Conservation (phyloP, 495 filamentous ascomycete genomes). For the Parathielavia appendiculata region DNA sequence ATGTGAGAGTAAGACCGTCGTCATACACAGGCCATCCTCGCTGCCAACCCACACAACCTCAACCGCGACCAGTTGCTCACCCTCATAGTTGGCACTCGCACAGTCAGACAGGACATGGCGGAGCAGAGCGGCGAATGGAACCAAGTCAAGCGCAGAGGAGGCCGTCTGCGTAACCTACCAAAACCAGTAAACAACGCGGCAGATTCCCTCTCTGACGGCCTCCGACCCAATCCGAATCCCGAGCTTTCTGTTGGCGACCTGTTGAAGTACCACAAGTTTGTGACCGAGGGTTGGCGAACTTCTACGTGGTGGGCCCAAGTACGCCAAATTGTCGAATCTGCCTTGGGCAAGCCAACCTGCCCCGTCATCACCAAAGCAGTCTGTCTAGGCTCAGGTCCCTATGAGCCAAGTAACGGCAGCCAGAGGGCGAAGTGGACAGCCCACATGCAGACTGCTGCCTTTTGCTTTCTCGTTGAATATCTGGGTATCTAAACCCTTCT, state of each 20-base stretch:
- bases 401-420: conserved; percentile 38
- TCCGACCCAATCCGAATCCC: conserved; percentile 29
- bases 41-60: too few relatives aligned
- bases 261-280: conserved; percentile 20
- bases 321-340: conserved; percentile 10
- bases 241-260: conserved; percentile 26
- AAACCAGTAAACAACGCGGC: conserved; percentile 2
- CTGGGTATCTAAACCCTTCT: conserved; percentile 30
- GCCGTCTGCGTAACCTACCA: conserved; percentile 20
- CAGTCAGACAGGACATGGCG: conserved; percentile 6
- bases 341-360: conserved; percentile 6
- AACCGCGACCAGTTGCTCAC: too few relatives aligned
- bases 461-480: conserved; percentile 47
- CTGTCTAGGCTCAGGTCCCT: conserved; percentile 43
- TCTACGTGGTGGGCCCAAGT: conserved; percentile 25
- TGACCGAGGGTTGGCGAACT: conserved; percentile 16
- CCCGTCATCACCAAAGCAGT: conserved; percentile 35
- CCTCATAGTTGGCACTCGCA: too few relatives aligned
- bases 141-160: conserved; percentile 28
- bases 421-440: conserved; percentile 30
- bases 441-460: conserved; percentile 57
- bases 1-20: too few relatives aligned
- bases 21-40: too few relatives aligned
- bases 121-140: conserved; percentile 23
- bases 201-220: conserved; percentile 7